phyloP scores from a whole-genome alignment of 2,329 filamentous ascomycete genomes.

The Fusarium torulosum region DNA sequence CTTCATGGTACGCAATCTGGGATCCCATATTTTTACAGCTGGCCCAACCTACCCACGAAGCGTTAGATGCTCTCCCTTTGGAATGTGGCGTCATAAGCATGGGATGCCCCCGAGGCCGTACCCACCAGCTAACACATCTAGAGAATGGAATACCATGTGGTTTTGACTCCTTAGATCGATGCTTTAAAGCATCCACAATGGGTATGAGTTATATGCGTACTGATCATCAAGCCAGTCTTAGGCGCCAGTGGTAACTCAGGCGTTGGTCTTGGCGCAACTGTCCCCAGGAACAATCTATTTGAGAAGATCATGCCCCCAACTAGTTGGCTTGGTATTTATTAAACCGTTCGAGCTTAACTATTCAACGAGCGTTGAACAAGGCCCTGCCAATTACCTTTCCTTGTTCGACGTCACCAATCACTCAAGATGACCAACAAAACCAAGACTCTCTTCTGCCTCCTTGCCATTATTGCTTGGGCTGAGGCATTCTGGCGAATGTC shows the following conservation, averaged over 20 bases:
- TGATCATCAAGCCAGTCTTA: background rate
- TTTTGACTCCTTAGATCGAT: conserved; percentile 13
- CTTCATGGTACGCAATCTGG: background rate
- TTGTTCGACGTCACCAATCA: conserved; percentile 19
- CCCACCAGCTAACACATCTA: conserved; percentile 1
- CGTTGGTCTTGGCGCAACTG: conserved; percentile 9
- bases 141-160: conserved; percentile 23
- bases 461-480: conserved; percentile 19
- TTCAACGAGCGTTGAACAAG: conserved; percentile 18
- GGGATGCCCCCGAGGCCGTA: conserved; percentile 9
- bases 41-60: background rate
- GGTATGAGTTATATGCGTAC: conserved; percentile 11
- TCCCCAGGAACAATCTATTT: conserved; percentile 24
- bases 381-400: conserved; percentile 10
- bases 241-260: conserved; percentile 1
- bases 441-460: conserved; percentile 18
- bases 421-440: conserved; percentile 27
- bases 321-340: background rate
- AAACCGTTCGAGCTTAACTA: conserved; percentile 7
- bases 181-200: conserved; percentile 11
- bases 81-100: conserved; percentile 31
- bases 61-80: conserved; percentile 8
- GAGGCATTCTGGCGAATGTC: conserved; percentile 47
- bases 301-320: conserved; percentile 28
- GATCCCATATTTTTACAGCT: background rate